phyloP scores from a whole-genome alignment of 768 basidiomycete species.

The Amanita pseudoporphyria region DNA sequence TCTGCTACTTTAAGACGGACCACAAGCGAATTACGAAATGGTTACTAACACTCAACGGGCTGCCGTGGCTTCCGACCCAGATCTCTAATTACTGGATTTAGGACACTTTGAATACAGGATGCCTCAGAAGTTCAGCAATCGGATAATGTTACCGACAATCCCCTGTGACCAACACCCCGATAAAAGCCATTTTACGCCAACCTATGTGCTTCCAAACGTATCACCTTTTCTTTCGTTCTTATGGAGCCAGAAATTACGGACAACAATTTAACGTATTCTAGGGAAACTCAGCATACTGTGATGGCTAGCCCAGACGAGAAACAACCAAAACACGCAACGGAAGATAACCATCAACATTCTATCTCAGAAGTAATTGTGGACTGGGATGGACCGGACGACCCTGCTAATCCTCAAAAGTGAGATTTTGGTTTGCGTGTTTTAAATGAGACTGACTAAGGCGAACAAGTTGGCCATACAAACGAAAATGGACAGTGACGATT shows the following conservation, averaged over 20 bases:
- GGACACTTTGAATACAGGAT: too few species aligned
- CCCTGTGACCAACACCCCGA: too few species aligned
- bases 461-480: slow-evolving; percentile 42
- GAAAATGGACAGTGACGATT: slow-evolving; percentile 58
- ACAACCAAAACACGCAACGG: neutral
- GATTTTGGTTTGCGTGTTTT: slow-evolving; percentile 3
- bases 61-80: too few species aligned
- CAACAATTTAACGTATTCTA: neutral
- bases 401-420: slow-evolving; percentile 50
- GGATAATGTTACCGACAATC: too few species aligned
- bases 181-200: too few species aligned
- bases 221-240: neutral
- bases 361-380: slow-evolving; percentile 33
- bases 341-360: neutral
- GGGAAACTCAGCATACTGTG: neutral
- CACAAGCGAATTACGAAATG: too few species aligned
- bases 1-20: too few species aligned
- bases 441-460: neutral
- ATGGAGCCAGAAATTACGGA: neutral
- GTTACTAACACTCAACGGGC: too few species aligned
- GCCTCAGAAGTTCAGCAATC: too few species aligned
- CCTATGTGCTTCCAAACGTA: neutral
- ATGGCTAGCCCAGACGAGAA: neutral
- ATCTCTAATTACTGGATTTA: too few species aligned
- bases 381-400: slow-evolving; percentile 57